Evolutionary conservation across 805 yeast species (phyloP).

Genomic region (Spathaspora boniae): DNA sequence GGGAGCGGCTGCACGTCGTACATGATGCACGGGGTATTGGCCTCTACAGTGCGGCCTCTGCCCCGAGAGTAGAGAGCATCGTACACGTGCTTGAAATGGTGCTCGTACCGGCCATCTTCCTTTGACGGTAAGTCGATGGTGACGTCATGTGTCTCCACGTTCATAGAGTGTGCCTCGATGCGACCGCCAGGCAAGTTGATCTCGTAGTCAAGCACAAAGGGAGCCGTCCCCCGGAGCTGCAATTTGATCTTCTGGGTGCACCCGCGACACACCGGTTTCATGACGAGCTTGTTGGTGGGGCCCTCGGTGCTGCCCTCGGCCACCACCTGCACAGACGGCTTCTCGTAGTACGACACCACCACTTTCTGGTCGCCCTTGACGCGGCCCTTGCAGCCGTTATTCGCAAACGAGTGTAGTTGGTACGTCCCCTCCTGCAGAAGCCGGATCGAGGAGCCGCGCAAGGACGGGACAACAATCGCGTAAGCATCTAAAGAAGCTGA

Average conservation of each 20-base stretch:
- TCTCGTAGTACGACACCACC: constrained; percentile 19
- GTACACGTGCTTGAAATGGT: constrained; percentile 56
- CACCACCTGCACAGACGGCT: constrained; percentile 22
- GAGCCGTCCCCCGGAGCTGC: constrained; percentile 54
- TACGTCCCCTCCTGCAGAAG: constrained; percentile 44
- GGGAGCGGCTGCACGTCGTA: constrained; percentile 63
- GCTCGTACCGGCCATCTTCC: constrained; percentile 57
- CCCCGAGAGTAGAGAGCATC: constrained; percentile 56
- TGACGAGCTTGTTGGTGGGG: constrained; percentile 17
- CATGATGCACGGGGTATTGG: constrained; percentile 16
- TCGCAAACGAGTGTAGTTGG: constrained; percentile 33
- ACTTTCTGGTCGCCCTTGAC: constrained; percentile 20
- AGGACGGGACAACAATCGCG: constrained; percentile 12
- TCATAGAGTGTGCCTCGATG: constrained; percentile 30
- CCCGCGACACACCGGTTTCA: constrained; percentile 34
- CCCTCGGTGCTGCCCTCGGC: constrained; percentile 18
- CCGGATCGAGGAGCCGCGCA: constrained; percentile 12
- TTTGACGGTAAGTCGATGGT: constrained; percentile 38
- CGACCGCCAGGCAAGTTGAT: constrained; percentile 56
- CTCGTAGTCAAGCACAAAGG: constrained; percentile 70
- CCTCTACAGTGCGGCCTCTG: constrained; percentile 19
- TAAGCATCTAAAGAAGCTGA: too few species aligned
- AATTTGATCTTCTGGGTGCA: constrained; percentile 28
- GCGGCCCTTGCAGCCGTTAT: constrained; percentile 45
- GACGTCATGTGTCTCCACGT: constrained; percentile 24